These are phyloP conservation scores for Raphanus hybrid DNA, from an alignment of 441 rosid species.

Conservation along the genomic window DNA sequence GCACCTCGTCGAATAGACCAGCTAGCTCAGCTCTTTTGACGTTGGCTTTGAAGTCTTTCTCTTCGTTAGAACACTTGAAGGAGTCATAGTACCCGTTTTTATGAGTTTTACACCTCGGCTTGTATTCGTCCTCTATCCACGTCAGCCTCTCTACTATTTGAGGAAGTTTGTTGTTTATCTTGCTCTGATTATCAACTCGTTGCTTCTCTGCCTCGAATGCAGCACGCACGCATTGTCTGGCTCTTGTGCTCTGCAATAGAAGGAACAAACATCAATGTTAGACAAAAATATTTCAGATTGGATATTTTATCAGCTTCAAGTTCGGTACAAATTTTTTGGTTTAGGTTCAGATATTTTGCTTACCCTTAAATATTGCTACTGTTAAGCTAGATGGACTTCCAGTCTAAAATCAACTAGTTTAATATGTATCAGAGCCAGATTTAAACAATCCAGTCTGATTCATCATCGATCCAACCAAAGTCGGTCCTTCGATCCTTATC, in stretches of 20 bases:
- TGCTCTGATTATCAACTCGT: slow-evolving; percentile 45
- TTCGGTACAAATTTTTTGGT: neutral
- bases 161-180: slow-evolving; percentile 32
- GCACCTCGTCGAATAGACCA: slow-evolving; percentile 67
- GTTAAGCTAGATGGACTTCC: too few relatives aligned
- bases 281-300: neutral
- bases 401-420: too few relatives aligned
- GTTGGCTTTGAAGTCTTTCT: slow-evolving; percentile 71
- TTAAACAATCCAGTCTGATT: too few relatives aligned
- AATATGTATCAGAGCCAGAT: too few relatives aligned
- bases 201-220: slow-evolving; percentile 67
- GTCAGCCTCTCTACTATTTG: slow-evolving; percentile 38
- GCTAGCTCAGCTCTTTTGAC: slow-evolving; percentile 72
- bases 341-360: neutral
- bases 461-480: too few relatives aligned
- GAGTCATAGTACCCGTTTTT: slow-evolving; percentile 68
- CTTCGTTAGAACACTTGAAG: slow-evolving; percentile 51
- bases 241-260: slow-evolving; percentile 62
- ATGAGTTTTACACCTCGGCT: slow-evolving; percentile 42
- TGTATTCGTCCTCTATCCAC: slow-evolving; percentile 50
- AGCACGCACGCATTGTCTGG: slow-evolving; percentile 61
- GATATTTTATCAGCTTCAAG: neutral
- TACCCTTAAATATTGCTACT: neutral
- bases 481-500: too few relatives aligned
- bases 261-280: neutral